Base-by-base conservation (phyloP, 164 flowering plant genomes). In the Nelumbo lutea region DNA sequence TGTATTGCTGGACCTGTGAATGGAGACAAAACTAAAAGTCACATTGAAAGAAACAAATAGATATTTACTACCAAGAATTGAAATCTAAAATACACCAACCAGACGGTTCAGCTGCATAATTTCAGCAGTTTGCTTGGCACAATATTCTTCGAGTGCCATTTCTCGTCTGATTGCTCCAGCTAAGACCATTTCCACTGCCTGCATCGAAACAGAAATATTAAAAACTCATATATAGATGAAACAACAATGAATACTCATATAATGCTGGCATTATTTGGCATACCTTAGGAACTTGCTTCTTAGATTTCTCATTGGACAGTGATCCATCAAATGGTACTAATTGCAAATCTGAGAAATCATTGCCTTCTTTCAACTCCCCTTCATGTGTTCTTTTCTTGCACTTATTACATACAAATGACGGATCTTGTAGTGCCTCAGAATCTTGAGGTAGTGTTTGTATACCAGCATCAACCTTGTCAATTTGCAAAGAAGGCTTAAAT, bases 141-240 rank as follows among this genome's bases (percentile, higher is more conserved):
- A 89, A 60, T 80, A 79, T 66, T 93, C 98, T 78, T 93, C 96
- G 8, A 96, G 73, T 66, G 99, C 97, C 93, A 93, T 90, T 83
- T 96, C 99, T 78, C 99, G 88, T 74, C 99, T 80, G 40, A 96
- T 83, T 41, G 98, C 88, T 78, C 97, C 99, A 6, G 99, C 96
- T 78, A 96, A 81, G 62, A 96, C 99, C 79, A 88, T 93, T 76
- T 93, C 92, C 58, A 96, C 99, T 51, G 93, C 98, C 99, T 95
- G 86, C 46, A 69, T 1, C 50, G 27, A 27, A 15, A 48, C 56
- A 59, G 1, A 57, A 65, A 51, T 57, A 39, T 47, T 43, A 67
- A 15, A 46, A 10, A 43, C 15, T 58, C 72, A 43, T 43, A 2
- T 51, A 14, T 15, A 40, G 41, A 39, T 53, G 13, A 55, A 48